A percentile compares a stretch with the other conserved stretches of the same genome.
phyloP scores from a whole-genome alignment of 1,284 basidiomycete species.

The Ustilago nuda region DNA sequence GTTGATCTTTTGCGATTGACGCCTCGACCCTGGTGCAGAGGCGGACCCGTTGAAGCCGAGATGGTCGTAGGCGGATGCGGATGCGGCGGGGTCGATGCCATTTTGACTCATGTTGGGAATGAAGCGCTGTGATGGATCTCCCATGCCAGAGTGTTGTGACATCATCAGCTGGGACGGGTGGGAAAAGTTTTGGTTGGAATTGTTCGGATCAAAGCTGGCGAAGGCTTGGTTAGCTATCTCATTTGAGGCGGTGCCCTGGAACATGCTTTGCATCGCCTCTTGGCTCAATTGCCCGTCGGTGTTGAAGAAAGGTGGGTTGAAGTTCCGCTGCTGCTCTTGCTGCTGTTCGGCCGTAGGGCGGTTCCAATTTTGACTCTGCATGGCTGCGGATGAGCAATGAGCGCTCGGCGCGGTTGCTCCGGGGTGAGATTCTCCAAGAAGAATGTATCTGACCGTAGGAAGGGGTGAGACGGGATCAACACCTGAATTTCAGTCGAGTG shows the following conservation, averaged over 20 bases:
- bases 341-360: constrained; percentile 22
- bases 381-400: constrained; percentile 8
- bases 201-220: constrained; percentile 23
- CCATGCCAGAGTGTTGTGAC: constrained; percentile 28
- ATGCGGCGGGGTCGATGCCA: constrained; percentile 33
- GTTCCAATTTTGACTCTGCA: constrained; percentile 46
- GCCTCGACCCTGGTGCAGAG: constrained; percentile 36
- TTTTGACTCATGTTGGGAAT: constrained; percentile 19
- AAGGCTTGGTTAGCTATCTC: constrained; percentile 24
- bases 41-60: constrained; percentile 39
- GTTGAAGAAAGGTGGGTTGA: constrained; percentile 40
- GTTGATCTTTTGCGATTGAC: constrained; percentile 32
- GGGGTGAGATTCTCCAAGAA: not conserved
- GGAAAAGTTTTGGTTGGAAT: constrained; percentile 24
- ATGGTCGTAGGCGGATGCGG: constrained; percentile 53
- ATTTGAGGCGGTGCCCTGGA: constrained; percentile 25
- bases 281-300: constrained; percentile 38
- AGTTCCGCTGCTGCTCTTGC: constrained; percentile 26
- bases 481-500: not conserved
- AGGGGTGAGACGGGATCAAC: not conserved
- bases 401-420: not conserved
- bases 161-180: constrained; percentile 40
- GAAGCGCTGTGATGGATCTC: constrained; percentile 30
- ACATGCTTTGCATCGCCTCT: constrained; percentile 40
- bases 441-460: not conserved